Conservation (phyloP, 352 stramenopile genomes). For the Globisporangium cystogenes region DNA sequence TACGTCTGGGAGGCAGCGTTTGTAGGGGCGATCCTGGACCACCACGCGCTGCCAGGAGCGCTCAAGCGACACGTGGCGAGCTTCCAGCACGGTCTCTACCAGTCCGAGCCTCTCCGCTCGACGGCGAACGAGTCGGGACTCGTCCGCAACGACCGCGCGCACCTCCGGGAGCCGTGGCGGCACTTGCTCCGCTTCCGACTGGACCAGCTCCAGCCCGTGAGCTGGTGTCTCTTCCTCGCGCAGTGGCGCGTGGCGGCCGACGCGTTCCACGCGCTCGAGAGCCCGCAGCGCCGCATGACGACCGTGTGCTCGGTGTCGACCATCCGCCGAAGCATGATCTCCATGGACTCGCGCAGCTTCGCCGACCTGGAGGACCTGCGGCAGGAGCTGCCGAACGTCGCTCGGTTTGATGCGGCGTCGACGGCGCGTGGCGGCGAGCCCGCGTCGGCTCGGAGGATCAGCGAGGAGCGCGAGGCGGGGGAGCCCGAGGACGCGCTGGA, state of each 20-base stretch:
- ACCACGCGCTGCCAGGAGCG: slow-evolving; percentile 15
- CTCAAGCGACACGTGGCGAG: slow-evolving; percentile 29
- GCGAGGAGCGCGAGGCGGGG: slow-evolving; percentile 1
- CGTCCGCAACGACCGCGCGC: background rate
- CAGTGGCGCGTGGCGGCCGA: slow-evolving; percentile 37
- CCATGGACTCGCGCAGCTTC: slow-evolving; percentile 35
- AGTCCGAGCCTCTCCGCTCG: background rate
- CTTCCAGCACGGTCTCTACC: slow-evolving; percentile 10
- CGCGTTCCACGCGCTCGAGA: slow-evolving; percentile 1
- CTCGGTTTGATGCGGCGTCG: slow-evolving; percentile 2
- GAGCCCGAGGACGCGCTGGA: slow-evolving; percentile 1
- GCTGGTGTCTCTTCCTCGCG: slow-evolving; percentile 46
- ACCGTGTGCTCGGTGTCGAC: slow-evolving; percentile 26
- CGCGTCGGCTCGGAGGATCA: background rate
- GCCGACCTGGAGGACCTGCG: slow-evolving; percentile 34
- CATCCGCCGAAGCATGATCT: slow-evolving; percentile 22
- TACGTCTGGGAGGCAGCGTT: slow-evolving; percentile 42
- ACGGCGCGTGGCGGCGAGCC: background rate
- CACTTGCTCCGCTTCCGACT: slow-evolving; percentile 26
- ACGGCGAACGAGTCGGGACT: background rate
- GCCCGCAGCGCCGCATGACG: slow-evolving; percentile 5
- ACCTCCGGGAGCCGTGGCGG: slow-evolving; percentile 18
- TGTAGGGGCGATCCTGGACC: slow-evolving; percentile 16
- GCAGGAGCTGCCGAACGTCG: slow-evolving; percentile 31
- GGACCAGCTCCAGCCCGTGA: slow-evolving; percentile 33